Percentiles rank a stretch among this genome's conserved stretches.
Conservation (phyloP, 306 rosid species). For the Begonia masoniana region DNA sequence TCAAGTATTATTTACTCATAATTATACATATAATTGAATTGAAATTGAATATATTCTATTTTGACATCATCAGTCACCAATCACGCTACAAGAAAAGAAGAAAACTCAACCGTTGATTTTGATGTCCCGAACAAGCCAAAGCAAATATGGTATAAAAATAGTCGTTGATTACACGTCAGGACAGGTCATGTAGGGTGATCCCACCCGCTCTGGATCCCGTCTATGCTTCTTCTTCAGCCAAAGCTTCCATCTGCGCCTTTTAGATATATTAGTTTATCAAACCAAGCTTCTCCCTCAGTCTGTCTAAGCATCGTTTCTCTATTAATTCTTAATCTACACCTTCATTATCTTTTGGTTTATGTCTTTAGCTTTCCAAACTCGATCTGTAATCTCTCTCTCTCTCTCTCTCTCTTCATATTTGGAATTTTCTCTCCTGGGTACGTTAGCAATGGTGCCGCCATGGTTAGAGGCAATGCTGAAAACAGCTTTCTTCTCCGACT, state of each 20-base stretch:
- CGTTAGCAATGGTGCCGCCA: neutral
- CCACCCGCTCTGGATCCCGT: conserved; percentile 39
- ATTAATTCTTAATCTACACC: conserved; percentile 2
- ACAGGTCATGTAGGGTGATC: neutral
- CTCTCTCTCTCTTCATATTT: too few species aligned
- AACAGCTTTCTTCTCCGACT: conserved; percentile 5
- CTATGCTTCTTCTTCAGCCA: conserved; percentile 16
- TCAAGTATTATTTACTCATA: too few species aligned
- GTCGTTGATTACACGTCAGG: too few species aligned
- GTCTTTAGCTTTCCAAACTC: neutral
- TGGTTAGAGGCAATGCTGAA: conserved; percentile 10
- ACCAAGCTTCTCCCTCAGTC: conserved; percentile 5
- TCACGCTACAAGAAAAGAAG: too few species aligned
- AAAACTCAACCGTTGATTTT: too few species aligned
- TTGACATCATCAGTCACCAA: too few species aligned
- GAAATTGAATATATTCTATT: too few species aligned
- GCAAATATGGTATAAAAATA: too few species aligned
- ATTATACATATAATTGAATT: too few species aligned
- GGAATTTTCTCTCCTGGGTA: too few species aligned
- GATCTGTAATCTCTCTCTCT: too few species aligned
- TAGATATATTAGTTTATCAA: conserved; percentile 34
- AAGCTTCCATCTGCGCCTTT: conserved; percentile 43
- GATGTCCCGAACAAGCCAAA: too few species aligned
- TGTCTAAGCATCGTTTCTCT: neutral
- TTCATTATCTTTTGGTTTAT: conserved; percentile 3